Base-by-base conservation (phyloP, 345 rosid species). In the Sisymbrium irio region DNA sequence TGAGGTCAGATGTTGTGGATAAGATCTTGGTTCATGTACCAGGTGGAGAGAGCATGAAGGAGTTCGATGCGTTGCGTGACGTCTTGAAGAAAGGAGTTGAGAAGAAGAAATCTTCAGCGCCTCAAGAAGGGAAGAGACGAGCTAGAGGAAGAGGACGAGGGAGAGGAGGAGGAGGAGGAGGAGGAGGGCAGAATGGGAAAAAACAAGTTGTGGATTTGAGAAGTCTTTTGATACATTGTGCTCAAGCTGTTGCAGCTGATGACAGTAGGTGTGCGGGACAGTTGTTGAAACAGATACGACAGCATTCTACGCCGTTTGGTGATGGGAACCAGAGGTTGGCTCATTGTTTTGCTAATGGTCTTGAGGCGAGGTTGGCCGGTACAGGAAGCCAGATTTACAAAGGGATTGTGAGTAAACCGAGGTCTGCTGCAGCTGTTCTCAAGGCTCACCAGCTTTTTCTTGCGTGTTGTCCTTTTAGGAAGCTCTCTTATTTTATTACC, bases 271-370 rank as follows among this genome's bases (percentile, higher is more conserved):
- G 79, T 75, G 87, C 96, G 13, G 80, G 77, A 71, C 88, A 90
- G 80, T 73, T 95, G 19, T 71, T 95, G 76, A 88, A 85, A 82
- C 92, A 89, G 86, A 90, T 95, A 27, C 80, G 90, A 74, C 84
- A 81, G 71, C 91, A 95, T 69, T 84, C 98, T 20, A 88, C 97
- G 46, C 91, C 90, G 2, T 82, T 72, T 12, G 99, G 99, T 62
- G 99, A 88, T 42, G 97, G 91, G 18, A 86, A 80, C 61, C 98
- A 95, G 79, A 89, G 99, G 33, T 28, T 95, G 72, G 93, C 98
- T 74, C 87, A 87, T 75, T 87, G 84, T 83, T 87, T 95, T 13
- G 98, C 96, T 7, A 78, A 82, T 75, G 92, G 87, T 45, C 96
- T 95, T 0, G 98, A 95, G 77, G 96, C 96, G 3, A 82, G 98